Conservation (phyloP, 225 moss, liverwort and hornwort genomes). For the Asterella californica region DNA sequence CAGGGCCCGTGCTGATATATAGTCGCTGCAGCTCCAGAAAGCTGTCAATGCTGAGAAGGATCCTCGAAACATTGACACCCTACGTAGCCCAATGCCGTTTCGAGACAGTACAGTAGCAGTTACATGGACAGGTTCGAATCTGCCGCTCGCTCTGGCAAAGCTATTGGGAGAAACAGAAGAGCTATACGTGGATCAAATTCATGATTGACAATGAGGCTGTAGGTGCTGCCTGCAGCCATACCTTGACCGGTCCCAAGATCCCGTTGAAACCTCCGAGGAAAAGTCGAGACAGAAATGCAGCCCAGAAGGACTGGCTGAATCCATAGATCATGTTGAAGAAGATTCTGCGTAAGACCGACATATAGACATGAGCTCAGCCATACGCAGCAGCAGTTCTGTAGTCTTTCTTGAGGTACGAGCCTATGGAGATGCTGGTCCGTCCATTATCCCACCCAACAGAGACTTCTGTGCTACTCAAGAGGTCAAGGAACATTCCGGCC, state of each 20-base stretch:
- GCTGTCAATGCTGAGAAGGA: no score
- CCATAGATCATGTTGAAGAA: slow-evolving; percentile 66
- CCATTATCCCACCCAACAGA: not conserved
- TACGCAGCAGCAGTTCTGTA: not conserved
- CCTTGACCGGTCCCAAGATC: slow-evolving; percentile 71
- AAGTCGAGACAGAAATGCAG: slow-evolving; percentile 56
- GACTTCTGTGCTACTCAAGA: not conserved
- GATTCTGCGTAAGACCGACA: slow-evolving; percentile 37
- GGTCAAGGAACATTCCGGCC: not conserved
- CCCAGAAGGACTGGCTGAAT: slow-evolving; percentile 61
- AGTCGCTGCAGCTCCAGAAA: no score
- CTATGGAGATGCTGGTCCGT: not conserved
- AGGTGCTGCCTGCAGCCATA: not conserved
- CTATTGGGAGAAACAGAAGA: no score
- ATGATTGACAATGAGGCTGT: no score
- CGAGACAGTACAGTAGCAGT: no score
- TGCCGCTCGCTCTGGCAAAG: no score
- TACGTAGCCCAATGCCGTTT: no score
- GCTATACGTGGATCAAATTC: no score
- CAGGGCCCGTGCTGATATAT: no score
- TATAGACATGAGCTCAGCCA: not conserved
- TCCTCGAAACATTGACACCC: no score
- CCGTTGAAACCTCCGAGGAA: slow-evolving; percentile 69
- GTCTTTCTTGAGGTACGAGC: not conserved
- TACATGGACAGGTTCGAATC: no score